Evolutionary conservation across 179 eudicot species (phyloP), one percentile per base, ranked within the genome.

Genomic region (Spergularia azorica): DNA sequence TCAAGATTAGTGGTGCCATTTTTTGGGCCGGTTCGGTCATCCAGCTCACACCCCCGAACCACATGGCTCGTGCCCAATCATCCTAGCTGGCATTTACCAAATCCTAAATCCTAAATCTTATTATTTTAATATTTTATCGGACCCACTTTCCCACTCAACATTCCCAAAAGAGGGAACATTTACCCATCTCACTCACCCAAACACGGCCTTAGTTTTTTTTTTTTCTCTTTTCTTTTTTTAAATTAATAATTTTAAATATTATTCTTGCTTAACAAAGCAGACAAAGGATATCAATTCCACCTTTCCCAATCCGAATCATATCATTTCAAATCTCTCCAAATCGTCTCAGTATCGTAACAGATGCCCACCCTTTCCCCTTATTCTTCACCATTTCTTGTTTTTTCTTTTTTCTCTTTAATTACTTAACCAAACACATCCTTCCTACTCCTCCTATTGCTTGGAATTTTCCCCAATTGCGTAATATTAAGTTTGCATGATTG

Each of bases 221-320:
- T 10, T 54, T 54, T 10, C 10, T 11, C 3, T 11, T 61, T 16
- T n/a, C 17, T 14, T 59, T 26, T 26, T 26, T 26, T 26, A 26
- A 26, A 26, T 26, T 26, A 26, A 26, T 26, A 26, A 1, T 26
- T 26, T 26, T 26, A 1, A 32, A 38, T 12, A 15, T 14, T 20
- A 57, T 7, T 73, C 51, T 82, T 58, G 79, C 84, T 78, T 78
- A 80, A 59, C 73, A 78, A 57, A 74, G 84, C 73, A 82, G 84
- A 82, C 84, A 82, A 70, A 57, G 69, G 76, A 74, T 74, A 78
- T 78, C 63, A 82, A 78, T 69, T 76, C 84, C 81, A 82, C 79
- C 81, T 43, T 46, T 74, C 72, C 46, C 3, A 48, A 82, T 78
- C 82, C 74, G 79, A 82, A 82, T 78, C 84, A 71, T 78, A 82